Conservation (phyloP, 257 asterid species). For the Buddleja alternifolia region DNA sequence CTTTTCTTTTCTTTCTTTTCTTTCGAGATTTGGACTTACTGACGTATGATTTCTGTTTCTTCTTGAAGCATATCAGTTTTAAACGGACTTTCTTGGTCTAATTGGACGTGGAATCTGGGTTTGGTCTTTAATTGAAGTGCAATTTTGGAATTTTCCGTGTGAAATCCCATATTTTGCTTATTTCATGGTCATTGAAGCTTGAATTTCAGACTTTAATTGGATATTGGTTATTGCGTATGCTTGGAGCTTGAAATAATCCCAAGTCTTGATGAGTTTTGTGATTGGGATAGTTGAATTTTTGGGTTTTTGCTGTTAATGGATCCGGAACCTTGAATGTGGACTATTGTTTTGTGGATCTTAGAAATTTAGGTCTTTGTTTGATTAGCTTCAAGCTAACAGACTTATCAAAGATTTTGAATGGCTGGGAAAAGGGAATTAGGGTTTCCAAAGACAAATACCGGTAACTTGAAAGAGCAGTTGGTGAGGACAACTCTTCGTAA, state of each 20-base stretch:
- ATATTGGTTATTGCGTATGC: neutral
- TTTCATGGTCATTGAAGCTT: neutral
- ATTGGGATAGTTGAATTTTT: slow-evolving; percentile 2
- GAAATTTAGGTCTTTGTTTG: slow-evolving; percentile 31
- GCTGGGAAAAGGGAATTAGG: slow-evolving; percentile 57
- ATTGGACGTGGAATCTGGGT: slow-evolving; percentile 14
- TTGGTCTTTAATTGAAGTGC: slow-evolving; percentile 8
- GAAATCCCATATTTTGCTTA: neutral
- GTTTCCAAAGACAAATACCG: slow-evolving; percentile 41
- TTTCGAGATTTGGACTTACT: slow-evolving; percentile 18
- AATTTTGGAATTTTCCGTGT: slow-evolving; percentile 9
- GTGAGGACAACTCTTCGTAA: slow-evolving; percentile 64
- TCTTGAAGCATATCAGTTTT: slow-evolving; percentile 20
- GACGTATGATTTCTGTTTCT: slow-evolving; percentile 3
- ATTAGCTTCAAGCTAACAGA: slow-evolving; percentile 21
- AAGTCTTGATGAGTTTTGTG: neutral
- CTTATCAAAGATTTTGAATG: slow-evolving; percentile 37
- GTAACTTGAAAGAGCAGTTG: slow-evolving; percentile 72
- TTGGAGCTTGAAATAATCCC: slow-evolving; percentile 15
- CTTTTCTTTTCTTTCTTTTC: slow-evolving; percentile 2
- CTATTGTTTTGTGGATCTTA: slow-evolving; percentile 14
- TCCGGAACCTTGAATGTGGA: neutral
- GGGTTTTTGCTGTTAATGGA: neutral
- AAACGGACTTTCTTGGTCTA: slow-evolving; percentile 5
- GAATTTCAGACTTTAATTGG: slow-evolving; percentile 1